Evolutionary conservation across 768 basidiomycete genomes (phyloP).

Genomic region (Mycena indigotica): DNA sequence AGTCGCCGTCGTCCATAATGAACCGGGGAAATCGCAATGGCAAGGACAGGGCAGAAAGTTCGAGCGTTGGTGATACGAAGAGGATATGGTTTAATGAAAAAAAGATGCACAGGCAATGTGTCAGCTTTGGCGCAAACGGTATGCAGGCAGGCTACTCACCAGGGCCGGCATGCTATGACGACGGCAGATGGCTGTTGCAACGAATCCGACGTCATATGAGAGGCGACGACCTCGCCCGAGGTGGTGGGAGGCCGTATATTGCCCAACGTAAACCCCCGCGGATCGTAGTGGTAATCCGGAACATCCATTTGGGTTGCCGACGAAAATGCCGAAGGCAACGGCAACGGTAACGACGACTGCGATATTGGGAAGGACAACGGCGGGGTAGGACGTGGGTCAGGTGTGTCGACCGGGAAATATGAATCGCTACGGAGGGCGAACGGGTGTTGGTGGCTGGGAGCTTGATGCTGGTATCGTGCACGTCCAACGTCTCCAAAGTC

Average conservation of each 20-base stretch:
- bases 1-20: slow-evolving; percentile 14
- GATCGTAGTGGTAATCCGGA: slow-evolving; percentile 10
- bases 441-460: slow-evolving; percentile 5
- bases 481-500: slow-evolving; percentile 10
- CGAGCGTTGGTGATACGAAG: slow-evolving; percentile 24
- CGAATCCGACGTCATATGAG: slow-evolving; percentile 37
- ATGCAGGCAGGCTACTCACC: slow-evolving; percentile 49
- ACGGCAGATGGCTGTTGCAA: slow-evolving; percentile 56
- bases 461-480: no score
- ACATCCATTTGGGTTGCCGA: slow-evolving; percentile 4
- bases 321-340: slow-evolving; percentile 1
- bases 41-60: no score
- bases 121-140: no score
- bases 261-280: slow-evolving; percentile 42
- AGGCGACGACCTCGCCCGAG: slow-evolving; percentile 33
- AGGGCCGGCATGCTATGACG: slow-evolving; percentile 85
- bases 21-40: slow-evolving; percentile 34
- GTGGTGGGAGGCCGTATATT: slow-evolving; percentile 26
- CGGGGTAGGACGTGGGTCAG: no score
- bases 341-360: slow-evolving; percentile 8
- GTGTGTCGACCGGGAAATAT: slow-evolving; percentile 18
- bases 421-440: slow-evolving; percentile 20
- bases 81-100: slow-evolving; percentile 35
- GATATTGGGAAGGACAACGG: no score
- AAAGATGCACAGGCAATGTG: slow-evolving; percentile 34